Base-by-base conservation (phyloP, 805 yeast species). In the Metschnikowia borealis region DNA sequence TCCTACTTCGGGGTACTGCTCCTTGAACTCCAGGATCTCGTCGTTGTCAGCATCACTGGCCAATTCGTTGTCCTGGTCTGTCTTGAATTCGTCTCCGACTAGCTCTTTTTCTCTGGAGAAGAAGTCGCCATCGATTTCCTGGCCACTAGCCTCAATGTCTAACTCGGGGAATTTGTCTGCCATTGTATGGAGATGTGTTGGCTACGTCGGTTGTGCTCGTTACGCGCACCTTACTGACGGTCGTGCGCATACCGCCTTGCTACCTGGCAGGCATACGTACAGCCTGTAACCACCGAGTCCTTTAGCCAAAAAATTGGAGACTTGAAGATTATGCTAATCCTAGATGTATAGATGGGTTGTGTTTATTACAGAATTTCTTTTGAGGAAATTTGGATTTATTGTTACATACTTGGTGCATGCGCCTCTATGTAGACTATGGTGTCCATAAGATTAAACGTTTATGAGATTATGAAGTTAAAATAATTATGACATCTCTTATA, bases 151-250 rank as follows among this genome's bases (percentile, higher is more conserved):
- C 23, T 55, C 64, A 31, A 62, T 66, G 43, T 64, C 67, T 33
- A 85, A 73, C 54, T 81, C 89, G 44, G 95, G 94, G 66, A 82
- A 86, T 68, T 85, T 84, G 55, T 87, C 92, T 49, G 88, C 81
- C 89, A 84, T 84, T 37, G 20, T 47, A 15, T 40, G 20, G 14
- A 33, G 33, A 32, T 41, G 40, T 32, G 29, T 39, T 49, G 34
- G 29, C 15, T 26, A 42, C 45, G 38, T 33, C 32, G 21, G 17
- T 35, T 20, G 32, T 15, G 17, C 15, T 17, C 8, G 17, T 44
- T 35, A 34, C 40, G 38, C 47, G 47, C 38, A 15, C 47, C n/a
- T 23, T 38, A 15, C 15, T 10, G 4, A 14, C 1, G 32, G 47
- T 26, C 47, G 47, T 44, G 47, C 15, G 20, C 47, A 13, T 23